Evolutionary conservation across 2,329 filamentous ascomycete genomes (phyloP), one percentile per base, ranked within the genome.

Genomic region (Nothophaeocryptopus gaeumannii): DNA sequence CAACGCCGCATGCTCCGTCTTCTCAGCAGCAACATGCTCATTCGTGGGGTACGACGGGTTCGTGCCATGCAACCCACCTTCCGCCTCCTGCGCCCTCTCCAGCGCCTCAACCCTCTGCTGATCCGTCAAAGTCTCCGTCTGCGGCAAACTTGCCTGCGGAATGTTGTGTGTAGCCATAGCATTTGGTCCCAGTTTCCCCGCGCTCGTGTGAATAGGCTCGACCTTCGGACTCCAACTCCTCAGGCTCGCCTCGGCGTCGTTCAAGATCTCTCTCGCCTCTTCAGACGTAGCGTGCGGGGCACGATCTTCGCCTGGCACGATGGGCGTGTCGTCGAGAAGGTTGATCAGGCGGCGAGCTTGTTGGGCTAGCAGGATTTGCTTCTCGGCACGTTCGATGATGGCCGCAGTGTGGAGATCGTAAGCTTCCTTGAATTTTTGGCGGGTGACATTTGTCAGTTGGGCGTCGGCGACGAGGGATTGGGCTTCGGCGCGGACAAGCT

Each of bases 391-490:
- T 76, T 99, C 93, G 62, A 99, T 95, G 14, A 90, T 88, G 51
- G 91, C 90, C 12, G 87, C 82, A 58, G 96, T 88, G 68, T 97
- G 90, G 53, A 88, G 72, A 59, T 91, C 88, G 67, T 92, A 97
- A 16, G 93, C 89, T 72, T 96, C 89, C 74, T 95, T 96, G 73
- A 99, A 79, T 74, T 96, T 97, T 72, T 93, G 88, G 50, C 93
- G 88, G 32, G 93, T 97, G 61, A 96, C 84, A 70, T 99, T 99
- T 66, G 88, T 92, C 69, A 99, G 78, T 72, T 99, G 93, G 15
- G 93, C 93, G 73, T 99, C 93, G 1, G 93, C 93, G 42, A 99
- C 93, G 51, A 99, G 74, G 64, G 89, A 95, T 76, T 97, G 91
- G 2, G 93, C 93, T 77, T 99, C 93, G 16, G 92, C 91, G 59